Evolutionary conservation across 768 basidiomycete genomes (phyloP), one percentile per base, ranked within the genome.

Genomic region (Russula compacta): DNA sequence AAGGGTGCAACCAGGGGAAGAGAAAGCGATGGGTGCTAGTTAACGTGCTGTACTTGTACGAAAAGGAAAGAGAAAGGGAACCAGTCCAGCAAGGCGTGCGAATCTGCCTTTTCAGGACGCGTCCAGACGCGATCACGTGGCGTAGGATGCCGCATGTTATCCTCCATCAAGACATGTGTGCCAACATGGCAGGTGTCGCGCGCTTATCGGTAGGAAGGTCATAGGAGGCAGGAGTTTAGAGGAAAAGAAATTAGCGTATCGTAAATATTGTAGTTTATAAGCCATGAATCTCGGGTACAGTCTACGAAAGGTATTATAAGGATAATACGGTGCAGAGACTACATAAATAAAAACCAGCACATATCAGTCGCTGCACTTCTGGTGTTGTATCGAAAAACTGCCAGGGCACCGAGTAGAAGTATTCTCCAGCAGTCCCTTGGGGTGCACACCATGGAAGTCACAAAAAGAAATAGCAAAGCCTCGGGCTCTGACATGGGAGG

Each of bases 111-210:
- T 66, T 60, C 56, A 64, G 63, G 56, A 66, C 65, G 65, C 65
- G 65, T 64, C 59, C 48, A n/a, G 53, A 66, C 65, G 65, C 65
- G 65, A 64, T 66, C 65, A 66, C 65, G 65, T 66, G 65, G 53
- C 47, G 19, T 29, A 1, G 1, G 8, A 1, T 32, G 40, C 29
- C 53, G 12, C 12, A n/a, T 35, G 2, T 46, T 11, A 40, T 40
- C 15, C 46, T 29, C 46, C 11, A 24, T 12, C 24, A 29, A 29
- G 24, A 29, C 24, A 29, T 29, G 24, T 29, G 24, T 29, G 24
- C 24, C 24, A 29, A 29, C 24, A 29, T 29, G 24, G 24, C 24
- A 29, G 24, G 24, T 29, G 24, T 29, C 24, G 24, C 24, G 24
- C 24, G n/a, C n/a, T n/a, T n/a, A n/a, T n/a, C n/a, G 24, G 24